Evolutionary conservation across 1,139 yeast species (phyloP).

Genomic region (Yamadazyma mexicana): DNA sequence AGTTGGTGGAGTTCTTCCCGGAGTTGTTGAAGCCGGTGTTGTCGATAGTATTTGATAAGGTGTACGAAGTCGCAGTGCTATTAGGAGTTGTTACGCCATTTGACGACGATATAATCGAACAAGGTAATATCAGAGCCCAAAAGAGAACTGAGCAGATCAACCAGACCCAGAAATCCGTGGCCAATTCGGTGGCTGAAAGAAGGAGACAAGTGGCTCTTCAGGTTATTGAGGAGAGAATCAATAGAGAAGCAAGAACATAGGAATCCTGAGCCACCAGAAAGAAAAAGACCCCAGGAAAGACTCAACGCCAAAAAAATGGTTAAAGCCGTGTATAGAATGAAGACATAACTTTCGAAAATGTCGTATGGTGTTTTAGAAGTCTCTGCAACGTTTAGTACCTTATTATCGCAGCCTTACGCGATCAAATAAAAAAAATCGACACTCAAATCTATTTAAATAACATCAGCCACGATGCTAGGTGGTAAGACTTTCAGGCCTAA

Average conservation of each 20-base stretch:
- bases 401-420: neutral
- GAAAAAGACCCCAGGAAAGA: no score
- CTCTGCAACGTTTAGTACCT: no score
- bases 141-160: constrained; percentile 50
- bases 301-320: no score
- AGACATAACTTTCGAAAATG: no score
- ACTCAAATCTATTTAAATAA: no score
- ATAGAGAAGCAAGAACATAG: constrained; percentile 24
- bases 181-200: constrained; percentile 74
- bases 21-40: constrained; percentile 51
- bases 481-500: constrained; percentile 14
- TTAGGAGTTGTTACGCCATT: constrained; percentile 64
- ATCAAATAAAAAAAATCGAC: neutral
- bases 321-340: no score
- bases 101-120: constrained; percentile 69
- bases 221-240: constrained; percentile 74
- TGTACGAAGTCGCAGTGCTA: constrained; percentile 55
- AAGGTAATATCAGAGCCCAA: constrained; percentile 69
- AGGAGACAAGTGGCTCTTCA: constrained; percentile 83
- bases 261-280: no score
- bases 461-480: neutral
- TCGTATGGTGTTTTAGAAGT: no score
- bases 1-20: constrained; percentile 82
- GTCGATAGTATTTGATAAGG: constrained; percentile 50
- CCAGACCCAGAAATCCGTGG: constrained; percentile 39